These are phyloP conservation scores for Agrostemma githago DNA, from an alignment of 148 eudicot species.

Conservation along the genomic window DNA sequence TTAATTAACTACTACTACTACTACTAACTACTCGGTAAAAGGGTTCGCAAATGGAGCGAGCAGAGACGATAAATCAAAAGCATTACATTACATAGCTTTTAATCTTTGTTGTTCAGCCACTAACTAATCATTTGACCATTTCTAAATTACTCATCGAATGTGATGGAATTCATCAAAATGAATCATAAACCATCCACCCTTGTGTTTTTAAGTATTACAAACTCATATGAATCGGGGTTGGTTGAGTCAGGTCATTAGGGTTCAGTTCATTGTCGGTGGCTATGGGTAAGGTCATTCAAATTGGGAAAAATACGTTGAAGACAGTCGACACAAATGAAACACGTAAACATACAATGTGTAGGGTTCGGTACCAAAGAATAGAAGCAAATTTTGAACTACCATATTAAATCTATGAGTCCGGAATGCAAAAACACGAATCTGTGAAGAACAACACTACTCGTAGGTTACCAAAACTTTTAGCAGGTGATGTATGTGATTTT, in stretches of 20 bases:
- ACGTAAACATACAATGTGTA: not conserved
- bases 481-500: constrained; percentile 10
- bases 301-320: too few species aligned
- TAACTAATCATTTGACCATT: not conserved
- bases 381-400: not conserved
- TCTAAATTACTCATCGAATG: not conserved
- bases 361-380: not conserved
- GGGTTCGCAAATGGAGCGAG: not conserved
- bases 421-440: not conserved
- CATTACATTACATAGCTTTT: not conserved
- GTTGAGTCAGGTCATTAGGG: too few species aligned
- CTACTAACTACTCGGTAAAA: too few species aligned
- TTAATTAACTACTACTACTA: not conserved
- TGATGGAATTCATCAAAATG: too few species aligned
- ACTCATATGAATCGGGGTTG: too few species aligned
- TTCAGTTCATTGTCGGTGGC: too few species aligned
- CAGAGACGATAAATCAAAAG: not conserved
- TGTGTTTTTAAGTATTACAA: too few species aligned
- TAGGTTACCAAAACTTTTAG: constrained; percentile 18
- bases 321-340: not conserved
- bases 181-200: too few species aligned
- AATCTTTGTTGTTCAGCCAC: not conserved
- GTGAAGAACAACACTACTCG: not conserved
- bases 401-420: not conserved
- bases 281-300: too few species aligned